These are phyloP conservation scores for Sistotremastrum suecicum DNA, from an alignment of 768 basidiomycete species.

Conservation along the genomic window DNA sequence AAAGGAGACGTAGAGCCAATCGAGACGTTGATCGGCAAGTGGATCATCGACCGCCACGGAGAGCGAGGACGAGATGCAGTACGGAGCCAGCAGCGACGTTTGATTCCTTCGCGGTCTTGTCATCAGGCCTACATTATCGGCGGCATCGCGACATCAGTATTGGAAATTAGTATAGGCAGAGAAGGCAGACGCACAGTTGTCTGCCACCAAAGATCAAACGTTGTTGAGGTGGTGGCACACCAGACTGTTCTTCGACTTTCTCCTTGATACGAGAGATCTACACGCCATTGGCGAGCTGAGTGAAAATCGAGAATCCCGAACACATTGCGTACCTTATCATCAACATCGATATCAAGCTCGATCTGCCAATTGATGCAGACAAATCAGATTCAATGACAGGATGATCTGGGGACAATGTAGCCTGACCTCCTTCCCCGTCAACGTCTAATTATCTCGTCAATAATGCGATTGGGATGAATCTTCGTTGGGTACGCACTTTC, in stretches of 20 bases:
- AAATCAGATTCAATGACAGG: background rate
- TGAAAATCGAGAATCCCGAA: background rate
- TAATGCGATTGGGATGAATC: conserved; percentile 1
- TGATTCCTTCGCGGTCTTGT: conserved; percentile 76
- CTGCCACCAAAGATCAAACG: conserved; percentile 85
- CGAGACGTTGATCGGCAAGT: background rate
- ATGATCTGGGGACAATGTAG: conserved; percentile 4
- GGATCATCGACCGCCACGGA: conserved; percentile 70
- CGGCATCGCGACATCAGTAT: background rate
- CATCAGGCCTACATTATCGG: conserved; percentile 53
- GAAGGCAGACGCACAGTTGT: conserved; percentile 57
- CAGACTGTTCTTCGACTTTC: conserved; percentile 96
- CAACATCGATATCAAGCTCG: conserved; percentile 87
- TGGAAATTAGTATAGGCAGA: background rate
- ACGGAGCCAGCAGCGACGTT: conserved; percentile 77
- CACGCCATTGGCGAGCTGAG: background rate
- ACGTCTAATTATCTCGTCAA: conserved; percentile 39
- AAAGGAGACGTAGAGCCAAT: too few species aligned
- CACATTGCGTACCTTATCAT: conserved; percentile 52
- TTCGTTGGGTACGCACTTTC: conserved; percentile 37
- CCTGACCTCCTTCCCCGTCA: conserved; percentile 90
- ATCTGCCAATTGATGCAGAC: conserved; percentile 33
- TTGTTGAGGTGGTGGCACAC: conserved; percentile 93
- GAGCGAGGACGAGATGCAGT: conserved; percentile 87
- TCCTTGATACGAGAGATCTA: conserved; percentile 93